Percentiles rank a stretch among this genome's conserved stretches.
These are phyloP conservation scores for Globisporangium acanthophoron DNA, from an alignment of 352 stramenopile species.

Conservation along the genomic window DNA sequence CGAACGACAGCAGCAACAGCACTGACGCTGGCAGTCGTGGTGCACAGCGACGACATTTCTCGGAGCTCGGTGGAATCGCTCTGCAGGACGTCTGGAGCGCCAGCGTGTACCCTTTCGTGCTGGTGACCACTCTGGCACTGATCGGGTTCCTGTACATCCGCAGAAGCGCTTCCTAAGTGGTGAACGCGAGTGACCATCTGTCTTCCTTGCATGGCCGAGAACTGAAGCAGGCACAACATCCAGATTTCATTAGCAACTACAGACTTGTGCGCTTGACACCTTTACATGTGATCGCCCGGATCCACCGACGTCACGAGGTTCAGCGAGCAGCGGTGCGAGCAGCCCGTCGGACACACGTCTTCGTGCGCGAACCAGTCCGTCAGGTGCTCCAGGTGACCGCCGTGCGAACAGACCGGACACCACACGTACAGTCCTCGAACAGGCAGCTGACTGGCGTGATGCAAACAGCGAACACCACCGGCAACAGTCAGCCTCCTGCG, in stretches of 20 bases:
- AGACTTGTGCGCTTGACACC: not conserved
- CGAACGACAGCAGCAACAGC: not conserved
- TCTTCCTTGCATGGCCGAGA: not conserved
- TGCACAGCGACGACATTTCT: constrained; percentile 1
- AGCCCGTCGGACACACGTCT: constrained; percentile 68
- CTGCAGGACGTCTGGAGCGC: constrained; percentile 4
- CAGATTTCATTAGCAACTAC: not conserved
- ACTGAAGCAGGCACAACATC: not conserved
- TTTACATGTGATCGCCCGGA: constrained; percentile 9
- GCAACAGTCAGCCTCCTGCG: not conserved
- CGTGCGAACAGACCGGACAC: constrained; percentile 90
- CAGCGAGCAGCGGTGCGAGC: constrained; percentile 60
- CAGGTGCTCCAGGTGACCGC: constrained; percentile 82
- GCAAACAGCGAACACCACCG: not conserved
- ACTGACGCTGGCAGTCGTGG: not conserved
- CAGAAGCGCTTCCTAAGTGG: not conserved
- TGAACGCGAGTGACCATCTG: not conserved
- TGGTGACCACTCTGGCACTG: not conserved
- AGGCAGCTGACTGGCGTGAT: constrained; percentile 55
- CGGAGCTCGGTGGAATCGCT: constrained; percentile 4
- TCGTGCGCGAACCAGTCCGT: constrained; percentile 75
- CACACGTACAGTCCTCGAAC: constrained; percentile 88
- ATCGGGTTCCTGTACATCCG: constrained; percentile 1
- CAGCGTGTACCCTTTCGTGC: not conserved
- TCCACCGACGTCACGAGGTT: constrained; percentile 24